Evolutionary conservation across 495 filamentous ascomycete genomes (phyloP).

Genomic region (Poronia punctata): DNA sequence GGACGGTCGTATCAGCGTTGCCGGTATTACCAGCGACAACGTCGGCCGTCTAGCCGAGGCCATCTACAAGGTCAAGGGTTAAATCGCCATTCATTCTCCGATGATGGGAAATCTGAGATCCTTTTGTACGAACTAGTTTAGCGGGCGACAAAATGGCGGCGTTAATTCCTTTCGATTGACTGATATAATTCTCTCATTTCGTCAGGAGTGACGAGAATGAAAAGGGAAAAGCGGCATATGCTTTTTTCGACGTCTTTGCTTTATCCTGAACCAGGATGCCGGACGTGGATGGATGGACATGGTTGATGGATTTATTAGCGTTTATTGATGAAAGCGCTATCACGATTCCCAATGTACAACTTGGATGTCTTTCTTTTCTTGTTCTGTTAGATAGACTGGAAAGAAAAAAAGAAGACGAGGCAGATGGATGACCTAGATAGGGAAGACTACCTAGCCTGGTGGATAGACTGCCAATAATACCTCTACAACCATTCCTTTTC

Average conservation of each 20-base stretch:
- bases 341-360: not conserved
- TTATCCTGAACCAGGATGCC: too few species aligned
- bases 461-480: constrained; percentile 4
- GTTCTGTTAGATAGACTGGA: constrained; percentile 7
- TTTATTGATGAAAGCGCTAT: not conserved
- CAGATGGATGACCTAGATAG: too few species aligned
- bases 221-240: not conserved
- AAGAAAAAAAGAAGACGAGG: constrained; percentile 4
- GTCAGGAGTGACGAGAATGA: not conserved
- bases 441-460: constrained; percentile 7
- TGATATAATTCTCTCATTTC: too few species aligned
- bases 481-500: too few species aligned
- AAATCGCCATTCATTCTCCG: too few species aligned
- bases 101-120: not conserved
- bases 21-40: constrained; percentile 89
- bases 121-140: constrained; percentile 5
- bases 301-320: not conserved
- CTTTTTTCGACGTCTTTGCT: not conserved
- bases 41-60: constrained; percentile 88
- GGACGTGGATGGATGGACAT: not conserved
- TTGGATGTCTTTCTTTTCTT: constrained; percentile 1
- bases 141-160: constrained; percentile 4
- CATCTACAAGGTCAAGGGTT: constrained; percentile 85
- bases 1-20: constrained; percentile 95
- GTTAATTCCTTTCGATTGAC: not conserved